Percentiles rank a stretch among this genome's conserved stretches.
These are phyloP conservation scores for Trichaptum fuscoviolaceum DNA, from an alignment of 768 basidiomycete genomes.

Conservation along the genomic window DNA sequence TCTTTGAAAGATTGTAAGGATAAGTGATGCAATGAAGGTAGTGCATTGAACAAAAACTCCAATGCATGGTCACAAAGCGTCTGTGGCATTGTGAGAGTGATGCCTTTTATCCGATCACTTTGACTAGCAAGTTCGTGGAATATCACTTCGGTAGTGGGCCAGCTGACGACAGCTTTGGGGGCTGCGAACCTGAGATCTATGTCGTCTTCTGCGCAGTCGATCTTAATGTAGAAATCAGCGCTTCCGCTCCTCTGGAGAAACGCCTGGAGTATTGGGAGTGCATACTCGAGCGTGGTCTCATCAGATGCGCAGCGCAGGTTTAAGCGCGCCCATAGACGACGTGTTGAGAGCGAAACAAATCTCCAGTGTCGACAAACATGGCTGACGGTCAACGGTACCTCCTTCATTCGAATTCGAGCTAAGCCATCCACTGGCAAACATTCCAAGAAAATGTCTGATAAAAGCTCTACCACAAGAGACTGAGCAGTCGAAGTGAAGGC, in stretches of 20 bases:
- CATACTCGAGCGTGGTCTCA: neutral
- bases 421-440: neutral
- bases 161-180: neutral
- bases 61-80: neutral
- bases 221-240: neutral
- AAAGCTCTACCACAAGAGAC: neutral
- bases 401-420: neutral
- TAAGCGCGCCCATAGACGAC: conserved; percentile 57
- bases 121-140: neutral
- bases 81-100: neutral
- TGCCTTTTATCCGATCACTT: conserved; percentile 19
- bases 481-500: neutral
- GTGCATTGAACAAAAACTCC: neutral
- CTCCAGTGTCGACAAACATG: conserved; percentile 66
- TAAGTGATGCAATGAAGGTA: neutral
- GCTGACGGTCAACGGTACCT: neutral
- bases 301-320: neutral
- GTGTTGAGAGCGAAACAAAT: conserved; percentile 40
- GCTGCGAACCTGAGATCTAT: neutral
- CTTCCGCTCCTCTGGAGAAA: neutral
- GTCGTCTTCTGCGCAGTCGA: neutral
- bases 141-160: neutral
- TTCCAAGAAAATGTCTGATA: neutral
- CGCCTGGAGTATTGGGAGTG: neutral
- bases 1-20: neutral